Percentiles rank a stretch among this genome's conserved stretches.
phyloP scores from a whole-genome alignment of 192 early-diverging fungal species.

The Coemansia sp. region DNA sequence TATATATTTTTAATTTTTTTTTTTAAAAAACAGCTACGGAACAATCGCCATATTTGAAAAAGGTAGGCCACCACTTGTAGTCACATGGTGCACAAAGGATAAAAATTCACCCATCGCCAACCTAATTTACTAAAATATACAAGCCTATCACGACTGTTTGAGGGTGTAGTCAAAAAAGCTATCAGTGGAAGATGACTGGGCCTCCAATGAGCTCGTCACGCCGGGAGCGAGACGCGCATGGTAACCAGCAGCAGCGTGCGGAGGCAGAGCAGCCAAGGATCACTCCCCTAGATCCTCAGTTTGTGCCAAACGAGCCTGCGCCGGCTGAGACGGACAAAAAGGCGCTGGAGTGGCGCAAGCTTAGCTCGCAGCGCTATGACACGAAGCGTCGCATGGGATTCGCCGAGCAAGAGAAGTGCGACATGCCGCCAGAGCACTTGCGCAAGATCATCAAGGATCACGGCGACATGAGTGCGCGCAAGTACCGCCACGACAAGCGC shows the following conservation, averaged over 20 bases:
- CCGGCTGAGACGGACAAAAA: conserved; percentile 58
- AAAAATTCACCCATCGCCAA: not conserved
- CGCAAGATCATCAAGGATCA: conserved; percentile 99
- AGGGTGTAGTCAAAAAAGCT: not conserved
- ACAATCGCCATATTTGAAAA: not conserved
- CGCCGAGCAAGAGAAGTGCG: conserved; percentile 89
- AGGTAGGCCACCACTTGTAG: not conserved
- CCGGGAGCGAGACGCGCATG: conserved; percentile 2
- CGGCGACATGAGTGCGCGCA: conserved; percentile 98
- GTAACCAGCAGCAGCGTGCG: not conserved
- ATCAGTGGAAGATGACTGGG: not conserved
- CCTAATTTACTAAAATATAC: not conserved
- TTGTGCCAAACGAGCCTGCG: conserved; percentile 30
- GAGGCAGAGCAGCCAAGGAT: not conserved
- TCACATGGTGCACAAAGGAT: not conserved
- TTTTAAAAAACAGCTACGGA: not conserved
- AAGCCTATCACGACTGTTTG: not conserved
- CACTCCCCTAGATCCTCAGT: conserved; percentile 37
- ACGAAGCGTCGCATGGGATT: conserved; percentile 96
- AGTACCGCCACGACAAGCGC: conserved; percentile 96
- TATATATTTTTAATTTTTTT: not conserved
- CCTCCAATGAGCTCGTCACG: conserved; percentile 2
- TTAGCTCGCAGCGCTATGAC: conserved; percentile 88
- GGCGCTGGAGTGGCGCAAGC: conserved; percentile 87
- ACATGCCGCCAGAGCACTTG: conserved; percentile 97